Evolutionary conservation across 2,329 filamentous ascomycete species (phyloP), one percentile per base, ranked within the genome.

Genomic region (Colletotrichum abscissum): DNA sequence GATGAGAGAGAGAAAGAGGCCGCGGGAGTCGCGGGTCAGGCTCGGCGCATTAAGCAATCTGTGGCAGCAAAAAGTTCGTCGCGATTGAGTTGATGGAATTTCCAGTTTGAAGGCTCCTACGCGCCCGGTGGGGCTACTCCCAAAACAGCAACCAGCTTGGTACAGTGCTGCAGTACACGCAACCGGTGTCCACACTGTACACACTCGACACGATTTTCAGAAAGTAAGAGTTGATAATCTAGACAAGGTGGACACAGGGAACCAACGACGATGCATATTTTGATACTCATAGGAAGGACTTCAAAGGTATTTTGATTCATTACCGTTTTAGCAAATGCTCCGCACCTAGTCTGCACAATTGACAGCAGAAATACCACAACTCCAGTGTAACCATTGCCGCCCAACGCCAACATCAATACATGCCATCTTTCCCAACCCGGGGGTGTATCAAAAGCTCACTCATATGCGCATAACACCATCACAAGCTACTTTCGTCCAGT

Each of bases 111-210:
- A 63, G 63, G 42, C 35, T 57, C 67, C 62, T 66, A 62, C 71
- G 72, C 63, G 72, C 69, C 46, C 24, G 38, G 72, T 68, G 69
- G 68, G 72, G 69, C 82, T 84, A 68, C 82, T 77, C 81, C 81
- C 69, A 73, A 82, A 78, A 74, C 38, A 80, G 82, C 75, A 84
- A 81, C 70, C 64, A 82, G 81, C 82, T 83, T 68, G 68, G 59
- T 56, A 74, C 72, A 72, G 72, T 72, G 54, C 9, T n/a, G 35
- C 35, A 33, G 16, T 5, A 22, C 63, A 30, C 57, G 60, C 30
- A n/a, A 4, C 2, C 1, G 12, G 3, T 7, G 1, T 4, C 3
- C 11, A 26, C 65, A 73, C 58, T 22, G 66, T 74, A 49, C 46
- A 38, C 9, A n/a, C 9, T 33, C 8, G 30, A 33, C 8, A 33